Evolutionary conservation across 2,329 filamentous ascomycete species (phyloP).

Genomic region (Colletotrichum scovillei): DNA sequence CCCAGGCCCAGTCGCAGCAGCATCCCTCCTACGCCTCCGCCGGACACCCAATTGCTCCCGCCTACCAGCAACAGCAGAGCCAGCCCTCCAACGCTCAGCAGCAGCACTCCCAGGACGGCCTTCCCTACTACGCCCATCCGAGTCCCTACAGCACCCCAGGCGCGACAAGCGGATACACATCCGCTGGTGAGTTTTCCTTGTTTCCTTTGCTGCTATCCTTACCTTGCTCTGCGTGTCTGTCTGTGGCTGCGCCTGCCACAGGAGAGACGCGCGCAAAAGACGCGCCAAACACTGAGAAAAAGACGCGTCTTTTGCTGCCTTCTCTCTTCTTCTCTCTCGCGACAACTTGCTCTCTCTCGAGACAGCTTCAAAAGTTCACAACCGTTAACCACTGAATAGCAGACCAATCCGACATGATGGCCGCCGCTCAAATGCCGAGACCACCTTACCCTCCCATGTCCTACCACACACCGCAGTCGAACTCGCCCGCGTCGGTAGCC

Average conservation of each 20-base stretch:
- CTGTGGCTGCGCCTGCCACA: not conserved
- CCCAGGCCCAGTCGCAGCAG: conserved; percentile 71
- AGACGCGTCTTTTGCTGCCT: conserved; percentile 7
- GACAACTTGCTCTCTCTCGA: not conserved
- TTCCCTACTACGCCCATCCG: conserved; percentile 82
- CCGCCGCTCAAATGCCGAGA: conserved; percentile 75
- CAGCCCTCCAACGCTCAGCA: conserved; percentile 72
- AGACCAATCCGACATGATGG: conserved; percentile 76
- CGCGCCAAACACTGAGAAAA: conserved; percentile 6
- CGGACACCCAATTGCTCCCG: conserved; percentile 71
- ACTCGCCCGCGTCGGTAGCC: conserved; percentile 92
- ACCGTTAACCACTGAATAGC: conserved; percentile 1
- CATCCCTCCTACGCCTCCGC: conserved; percentile 77
- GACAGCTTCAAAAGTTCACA: conserved; percentile 34
- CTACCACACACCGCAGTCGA: conserved; percentile 95
- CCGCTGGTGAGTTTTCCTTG: conserved; percentile 76
- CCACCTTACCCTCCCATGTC: conserved; percentile 87
- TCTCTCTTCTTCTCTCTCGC: not conserved
- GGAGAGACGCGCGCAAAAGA: not conserved
- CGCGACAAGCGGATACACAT: conserved; percentile 85
- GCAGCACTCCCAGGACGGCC: conserved; percentile 70
- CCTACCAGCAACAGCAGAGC: conserved; percentile 76
- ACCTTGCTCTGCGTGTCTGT: not conserved
- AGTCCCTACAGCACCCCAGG: conserved; percentile 87
- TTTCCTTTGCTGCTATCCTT: not conserved